Base-by-base conservation (phyloP, 2,329 filamentous ascomycete species). In the Raffaelea arxii region DNA sequence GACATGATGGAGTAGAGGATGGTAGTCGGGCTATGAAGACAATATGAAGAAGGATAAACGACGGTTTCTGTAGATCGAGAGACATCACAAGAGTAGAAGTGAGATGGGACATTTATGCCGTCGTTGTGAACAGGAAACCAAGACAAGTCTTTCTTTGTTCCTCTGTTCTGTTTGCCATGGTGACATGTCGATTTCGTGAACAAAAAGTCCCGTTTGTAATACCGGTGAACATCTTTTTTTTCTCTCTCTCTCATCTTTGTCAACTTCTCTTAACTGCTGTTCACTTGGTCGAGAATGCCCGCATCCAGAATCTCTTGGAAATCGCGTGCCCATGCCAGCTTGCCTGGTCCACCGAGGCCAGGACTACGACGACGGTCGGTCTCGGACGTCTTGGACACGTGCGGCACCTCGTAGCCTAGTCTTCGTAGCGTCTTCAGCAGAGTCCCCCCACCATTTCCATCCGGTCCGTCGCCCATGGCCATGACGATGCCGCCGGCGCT, bases 401-500 rank as follows among this genome's bases (percentile, higher is more conserved):
- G 67, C 2, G 62, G 60, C 4, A 69, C 67, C 9, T 51, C 48
- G 16, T 65, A 48, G 2, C 66, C 64, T 1, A 74, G 45, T 12
- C 68, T 62, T 3, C 50, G 49, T 24, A 74, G 52, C 4, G 64
- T 62, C 51, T 53, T 41, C 10, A 71, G 48, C 30, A 74, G 54
- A 39, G 49, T 55, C n/a, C n/a, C n/a, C n/a, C n/a, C n/a, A n/a
- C n/a, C n/a, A 44, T 55, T 58, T n/a, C 25, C 25, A 2, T 37
- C 38, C 4, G 46, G 44, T 10, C 49, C 50, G 41, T 48, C 50
- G 27, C 61, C 61, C n/a, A n/a, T n/a, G 1, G 69, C 64, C 35
- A 80, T 64, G 37, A 73, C 67, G 21, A 78, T 59, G 4, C 74
- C 76, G 27, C 49, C 49, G 51, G 41, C 6, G 62, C 59, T 2